Evolutionary conservation across 1,284 basidiomycete genomes (phyloP).

Genomic region (Sutorius eximius): DNA sequence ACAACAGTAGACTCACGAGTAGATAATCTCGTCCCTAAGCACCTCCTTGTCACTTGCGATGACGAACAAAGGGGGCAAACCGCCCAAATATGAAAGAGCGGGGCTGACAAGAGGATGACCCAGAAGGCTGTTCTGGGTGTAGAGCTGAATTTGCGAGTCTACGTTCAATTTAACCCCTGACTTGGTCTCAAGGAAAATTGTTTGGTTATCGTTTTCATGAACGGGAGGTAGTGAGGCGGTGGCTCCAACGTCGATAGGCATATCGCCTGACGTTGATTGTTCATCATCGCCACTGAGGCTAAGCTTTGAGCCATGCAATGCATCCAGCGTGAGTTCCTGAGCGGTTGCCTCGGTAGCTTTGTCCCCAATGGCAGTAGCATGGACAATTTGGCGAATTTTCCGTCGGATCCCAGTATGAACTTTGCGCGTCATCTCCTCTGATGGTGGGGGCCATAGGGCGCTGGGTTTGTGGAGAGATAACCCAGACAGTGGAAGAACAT

Average conservation of each 20-base stretch:
- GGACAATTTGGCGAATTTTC: slow-evolving; percentile 62
- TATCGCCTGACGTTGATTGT: slow-evolving; percentile 15
- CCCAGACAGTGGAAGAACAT: slow-evolving; percentile 70
- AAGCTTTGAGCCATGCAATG: slow-evolving; percentile 25
- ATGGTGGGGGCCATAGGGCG: slow-evolving; percentile 88
- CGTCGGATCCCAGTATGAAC: slow-evolving; percentile 65
- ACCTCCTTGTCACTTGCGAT: slow-evolving; percentile 92
- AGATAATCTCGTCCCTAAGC: slow-evolving; percentile 89
- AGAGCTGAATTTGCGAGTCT: slow-evolving; percentile 82
- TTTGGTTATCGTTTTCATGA: slow-evolving; percentile 40
- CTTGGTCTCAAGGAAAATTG: slow-evolving; percentile 42
- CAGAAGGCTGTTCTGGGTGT: slow-evolving; percentile 83
- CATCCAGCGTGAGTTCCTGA: slow-evolving; percentile 10
- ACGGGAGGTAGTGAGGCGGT: slow-evolving; percentile 45
- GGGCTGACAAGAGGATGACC: slow-evolving; percentile 88
- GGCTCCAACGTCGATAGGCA: slow-evolving; percentile 47
- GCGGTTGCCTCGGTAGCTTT: slow-evolving; percentile 10
- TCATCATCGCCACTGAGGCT: slow-evolving; percentile 20
- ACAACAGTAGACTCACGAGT: slow-evolving; percentile 55
- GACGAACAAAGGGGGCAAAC: slow-evolving; percentile 84
- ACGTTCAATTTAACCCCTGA: slow-evolving; percentile 57
- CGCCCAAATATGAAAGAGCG: slow-evolving; percentile 82
- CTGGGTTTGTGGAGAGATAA: slow-evolving; percentile 82
- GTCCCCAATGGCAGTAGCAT: slow-evolving; percentile 22
- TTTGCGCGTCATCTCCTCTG: slow-evolving; percentile 63